Percentiles rank a stretch among this genome's conserved stretches.
Evolutionary conservation across 805 yeast genomes (phyloP).

Genomic region (Starmerella kuoi): DNA sequence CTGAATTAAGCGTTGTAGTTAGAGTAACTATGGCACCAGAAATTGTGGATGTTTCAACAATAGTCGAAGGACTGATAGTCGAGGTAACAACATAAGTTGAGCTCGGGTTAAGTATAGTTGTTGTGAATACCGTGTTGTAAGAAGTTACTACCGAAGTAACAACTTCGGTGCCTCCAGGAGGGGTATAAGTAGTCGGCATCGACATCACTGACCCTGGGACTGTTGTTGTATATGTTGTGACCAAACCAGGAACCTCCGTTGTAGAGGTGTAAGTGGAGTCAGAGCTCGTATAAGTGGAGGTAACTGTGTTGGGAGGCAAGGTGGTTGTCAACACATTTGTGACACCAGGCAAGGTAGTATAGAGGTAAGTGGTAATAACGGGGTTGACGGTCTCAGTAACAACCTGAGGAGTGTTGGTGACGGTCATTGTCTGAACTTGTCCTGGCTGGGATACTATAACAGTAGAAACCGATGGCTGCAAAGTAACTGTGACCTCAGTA

Average conservation of each 20-base stretch:
- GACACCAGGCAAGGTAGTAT: slow-evolving; percentile 10
- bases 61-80: slow-evolving; percentile 8
- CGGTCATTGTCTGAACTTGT: slow-evolving; percentile 6
- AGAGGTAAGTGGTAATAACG: not conserved
- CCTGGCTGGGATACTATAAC: slow-evolving; percentile 7
- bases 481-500: slow-evolving; percentile 4
- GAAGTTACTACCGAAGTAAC: slow-evolving; percentile 4
- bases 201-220: slow-evolving; percentile 3
- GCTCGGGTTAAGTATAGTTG: slow-evolving; percentile 6
- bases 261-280: slow-evolving; percentile 6
- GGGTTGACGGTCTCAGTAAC: slow-evolving; percentile 7
- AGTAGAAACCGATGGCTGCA: slow-evolving; percentile 2
- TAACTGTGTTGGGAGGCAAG: slow-evolving; percentile 5
- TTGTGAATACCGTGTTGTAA: slow-evolving; percentile 7
- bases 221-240: slow-evolving; percentile 2
- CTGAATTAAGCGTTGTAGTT: slow-evolving; percentile 11
- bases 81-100: slow-evolving; percentile 1
- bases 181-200: not conserved
- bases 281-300: not conserved
- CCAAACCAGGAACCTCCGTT: slow-evolving; percentile 3
- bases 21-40: slow-evolving; percentile 5
- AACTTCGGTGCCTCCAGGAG: slow-evolving; percentile 4
- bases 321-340: slow-evolving; percentile 2
- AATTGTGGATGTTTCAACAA: slow-evolving; percentile 8
- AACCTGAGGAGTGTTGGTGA: slow-evolving; percentile 15